Percentiles rank a stretch among this genome's conserved stretches.
These are phyloP conservation scores for Nitzschia inconspicua DNA, from an alignment of 108 stramenopile genomes.

Conservation along the genomic window DNA sequence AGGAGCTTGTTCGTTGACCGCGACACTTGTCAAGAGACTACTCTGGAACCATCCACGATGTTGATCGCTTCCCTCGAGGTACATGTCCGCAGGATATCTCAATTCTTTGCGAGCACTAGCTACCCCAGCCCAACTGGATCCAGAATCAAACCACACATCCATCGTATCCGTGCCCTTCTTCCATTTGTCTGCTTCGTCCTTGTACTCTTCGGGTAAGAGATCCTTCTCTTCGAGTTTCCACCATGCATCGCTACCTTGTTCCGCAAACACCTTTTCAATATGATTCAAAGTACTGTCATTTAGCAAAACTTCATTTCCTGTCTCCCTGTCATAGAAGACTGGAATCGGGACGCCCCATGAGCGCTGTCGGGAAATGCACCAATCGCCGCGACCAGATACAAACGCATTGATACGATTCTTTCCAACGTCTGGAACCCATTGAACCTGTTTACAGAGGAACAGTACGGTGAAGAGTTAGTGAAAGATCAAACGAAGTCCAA, in stretches of 20 bases:
- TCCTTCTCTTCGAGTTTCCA: slow-evolving; percentile 90
- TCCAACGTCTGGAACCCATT: slow-evolving; percentile 95
- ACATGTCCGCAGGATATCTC: slow-evolving; percentile 87
- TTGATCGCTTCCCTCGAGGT: slow-evolving; percentile 95
- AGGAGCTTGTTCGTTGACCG: slow-evolving; percentile 81
- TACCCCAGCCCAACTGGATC: slow-evolving; percentile 97
- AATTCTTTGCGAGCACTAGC: slow-evolving; percentile 79
- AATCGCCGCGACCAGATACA: slow-evolving; percentile 86
- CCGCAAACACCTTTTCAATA: slow-evolving; percentile 77
- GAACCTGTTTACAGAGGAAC: slow-evolving; percentile 47
- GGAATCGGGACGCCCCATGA: slow-evolving; percentile 99
- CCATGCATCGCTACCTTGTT: slow-evolving; percentile 97
- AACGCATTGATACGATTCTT: slow-evolving; percentile 89
- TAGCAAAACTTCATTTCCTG: slow-evolving; percentile 83
- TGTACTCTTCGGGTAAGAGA: slow-evolving; percentile 84
- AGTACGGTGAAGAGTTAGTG: slow-evolving; percentile 3
- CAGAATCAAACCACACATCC: slow-evolving; percentile 99
- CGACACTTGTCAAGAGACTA: slow-evolving; percentile 93
- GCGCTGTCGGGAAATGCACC: slow-evolving; percentile 99
- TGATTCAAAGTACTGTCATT: slow-evolving; percentile 84
- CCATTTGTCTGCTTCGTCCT: slow-evolving; percentile 87
- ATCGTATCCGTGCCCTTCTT: slow-evolving; percentile 97
- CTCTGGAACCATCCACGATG: slow-evolving; percentile 99
- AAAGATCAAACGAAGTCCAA: background rate
- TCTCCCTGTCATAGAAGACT: slow-evolving; percentile 89